Conservation (phyloP, 164 flowering plant genomes). For the Berberis vulgaris region DNA sequence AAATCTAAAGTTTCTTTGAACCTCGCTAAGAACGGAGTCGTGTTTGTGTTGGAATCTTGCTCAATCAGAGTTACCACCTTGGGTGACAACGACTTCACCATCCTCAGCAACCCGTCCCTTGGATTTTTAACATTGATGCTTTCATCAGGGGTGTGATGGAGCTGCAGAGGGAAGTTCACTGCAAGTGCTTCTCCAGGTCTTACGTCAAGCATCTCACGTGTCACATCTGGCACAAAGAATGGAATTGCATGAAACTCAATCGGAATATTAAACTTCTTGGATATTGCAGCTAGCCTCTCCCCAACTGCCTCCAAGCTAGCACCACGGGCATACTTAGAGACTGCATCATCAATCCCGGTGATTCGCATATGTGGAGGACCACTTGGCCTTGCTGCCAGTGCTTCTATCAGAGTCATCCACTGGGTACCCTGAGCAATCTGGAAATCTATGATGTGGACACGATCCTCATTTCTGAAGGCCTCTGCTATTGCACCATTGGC, state of each 20-base stretch:
- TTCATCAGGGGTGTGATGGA: slow-evolving; percentile 79
- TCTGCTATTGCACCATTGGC: slow-evolving; percentile 89
- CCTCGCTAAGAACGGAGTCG: slow-evolving; percentile 55
- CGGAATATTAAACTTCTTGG: slow-evolving; percentile 49
- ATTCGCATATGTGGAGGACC: slow-evolving; percentile 74
- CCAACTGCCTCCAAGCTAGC: slow-evolving; percentile 47
- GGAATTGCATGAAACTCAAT: slow-evolving; percentile 59
- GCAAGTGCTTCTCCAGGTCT: slow-evolving; percentile 73
- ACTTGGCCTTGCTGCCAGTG: slow-evolving; percentile 68
- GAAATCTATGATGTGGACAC: slow-evolving; percentile 68
- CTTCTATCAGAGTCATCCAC: slow-evolving; percentile 71
- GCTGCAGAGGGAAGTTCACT: slow-evolving; percentile 66
- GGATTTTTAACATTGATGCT: slow-evolving; percentile 66
- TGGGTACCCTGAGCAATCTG: slow-evolving; percentile 77
- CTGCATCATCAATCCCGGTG: slow-evolving; percentile 76
- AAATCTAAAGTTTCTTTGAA: slow-evolving; percentile 51
- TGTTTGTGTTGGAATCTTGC: slow-evolving; percentile 81
- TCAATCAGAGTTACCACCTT: slow-evolving; percentile 64
- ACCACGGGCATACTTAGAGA: slow-evolving; percentile 62
- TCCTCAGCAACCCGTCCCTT: slow-evolving; percentile 58
- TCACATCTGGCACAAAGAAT: slow-evolving; percentile 41
- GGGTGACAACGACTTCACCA: slow-evolving; percentile 60
- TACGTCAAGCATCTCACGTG: slow-evolving; percentile 46
- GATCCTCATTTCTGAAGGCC: slow-evolving; percentile 56
- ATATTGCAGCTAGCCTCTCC: slow-evolving; percentile 36